Conservation (phyloP, 202 grass and related monocot species). For the Zizania palustris region DNA sequence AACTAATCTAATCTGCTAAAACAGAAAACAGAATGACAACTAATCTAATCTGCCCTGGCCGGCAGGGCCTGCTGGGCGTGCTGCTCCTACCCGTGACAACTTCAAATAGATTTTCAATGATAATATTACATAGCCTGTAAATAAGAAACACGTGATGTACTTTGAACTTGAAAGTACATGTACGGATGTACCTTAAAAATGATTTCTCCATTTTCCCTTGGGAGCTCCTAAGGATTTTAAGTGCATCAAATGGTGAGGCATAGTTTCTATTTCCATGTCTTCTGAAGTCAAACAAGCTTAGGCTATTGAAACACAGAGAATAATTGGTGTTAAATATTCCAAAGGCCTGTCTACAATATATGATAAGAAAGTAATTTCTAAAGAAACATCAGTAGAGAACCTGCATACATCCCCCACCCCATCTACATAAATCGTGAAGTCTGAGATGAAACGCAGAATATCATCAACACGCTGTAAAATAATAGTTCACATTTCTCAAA, state of each 20-base stretch:
- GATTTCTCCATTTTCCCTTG: slow-evolving; percentile 99
- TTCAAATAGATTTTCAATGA: not conserved
- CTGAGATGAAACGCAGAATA: slow-evolving; percentile 91
- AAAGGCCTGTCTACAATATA: slow-evolving; percentile 1
- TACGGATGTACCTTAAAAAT: slow-evolving; percentile 88
- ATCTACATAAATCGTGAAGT: slow-evolving; percentile 93
- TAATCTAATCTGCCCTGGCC: too few relatives aligned
- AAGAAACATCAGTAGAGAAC: slow-evolving; percentile 56
- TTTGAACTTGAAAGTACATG: slow-evolving; percentile 11
- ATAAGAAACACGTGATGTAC: not conserved
- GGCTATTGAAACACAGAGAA: slow-evolving; percentile 52
- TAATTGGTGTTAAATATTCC: slow-evolving; percentile 31
- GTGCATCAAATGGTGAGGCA: slow-evolving; percentile 74
- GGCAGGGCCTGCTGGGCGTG: too few relatives aligned
- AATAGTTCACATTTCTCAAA: slow-evolving; percentile 28
- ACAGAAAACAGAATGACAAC: too few relatives aligned
- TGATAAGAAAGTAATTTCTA: slow-evolving; percentile 25
- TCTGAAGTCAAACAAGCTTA: slow-evolving; percentile 91
- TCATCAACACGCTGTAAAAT: slow-evolving; percentile 77
- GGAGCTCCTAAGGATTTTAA: slow-evolving; percentile 75
- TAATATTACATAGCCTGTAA: not conserved
- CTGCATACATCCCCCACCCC: slow-evolving; percentile 98
- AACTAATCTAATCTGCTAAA: too few relatives aligned
- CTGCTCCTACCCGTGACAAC: too few relatives aligned
- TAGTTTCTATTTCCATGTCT: slow-evolving; percentile 94